Percentiles rank a stretch among this genome's conserved stretches.
phyloP scores from a whole-genome alignment of 306 rosid species.

The Quercus bicolor region DNA sequence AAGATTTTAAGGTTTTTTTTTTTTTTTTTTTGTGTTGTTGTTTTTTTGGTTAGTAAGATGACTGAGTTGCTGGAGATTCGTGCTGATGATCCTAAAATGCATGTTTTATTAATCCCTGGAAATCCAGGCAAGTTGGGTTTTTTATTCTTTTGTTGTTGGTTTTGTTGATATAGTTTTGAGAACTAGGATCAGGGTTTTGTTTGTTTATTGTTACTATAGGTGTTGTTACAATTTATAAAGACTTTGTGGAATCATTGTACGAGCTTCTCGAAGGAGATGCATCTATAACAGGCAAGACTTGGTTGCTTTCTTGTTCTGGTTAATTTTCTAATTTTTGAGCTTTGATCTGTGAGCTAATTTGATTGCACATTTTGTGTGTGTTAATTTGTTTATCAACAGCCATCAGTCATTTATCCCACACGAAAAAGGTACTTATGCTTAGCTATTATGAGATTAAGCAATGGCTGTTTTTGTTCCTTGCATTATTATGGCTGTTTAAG shows the following conservation, averaged over 20 bases:
- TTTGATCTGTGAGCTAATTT: constrained; percentile 23
- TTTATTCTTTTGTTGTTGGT: not conserved
- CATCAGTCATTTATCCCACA: constrained; percentile 69
- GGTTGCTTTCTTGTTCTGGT: not conserved
- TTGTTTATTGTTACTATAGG: constrained; percentile 35
- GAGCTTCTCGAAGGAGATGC: constrained; percentile 73
- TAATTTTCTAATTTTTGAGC: constrained; percentile 10
- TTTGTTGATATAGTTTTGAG: constrained; percentile 13
- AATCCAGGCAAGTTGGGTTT: constrained; percentile 66
- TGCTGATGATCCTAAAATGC: constrained; percentile 67
- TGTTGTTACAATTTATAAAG: constrained; percentile 59
- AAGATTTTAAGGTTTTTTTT: not conserved
- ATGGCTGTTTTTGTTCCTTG: not conserved
- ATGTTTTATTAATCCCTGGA: constrained; percentile 77
- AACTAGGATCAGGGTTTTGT: not conserved
- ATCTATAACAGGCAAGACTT: constrained; percentile 71
- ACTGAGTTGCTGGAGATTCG: constrained; percentile 78
- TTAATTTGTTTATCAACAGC: constrained; percentile 36
- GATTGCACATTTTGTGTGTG: constrained; percentile 17
- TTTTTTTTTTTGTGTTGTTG: not conserved
- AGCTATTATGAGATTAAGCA: constrained; percentile 1
- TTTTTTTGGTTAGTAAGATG: constrained; percentile 39
- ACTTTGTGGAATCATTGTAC: constrained; percentile 71
- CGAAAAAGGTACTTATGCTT: constrained; percentile 51
- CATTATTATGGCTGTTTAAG: not conserved